Evolutionary conservation across 1,284 basidiomycete genomes (phyloP), one percentile per base, ranked within the genome.

Genomic region (Marasmius oreades): DNA sequence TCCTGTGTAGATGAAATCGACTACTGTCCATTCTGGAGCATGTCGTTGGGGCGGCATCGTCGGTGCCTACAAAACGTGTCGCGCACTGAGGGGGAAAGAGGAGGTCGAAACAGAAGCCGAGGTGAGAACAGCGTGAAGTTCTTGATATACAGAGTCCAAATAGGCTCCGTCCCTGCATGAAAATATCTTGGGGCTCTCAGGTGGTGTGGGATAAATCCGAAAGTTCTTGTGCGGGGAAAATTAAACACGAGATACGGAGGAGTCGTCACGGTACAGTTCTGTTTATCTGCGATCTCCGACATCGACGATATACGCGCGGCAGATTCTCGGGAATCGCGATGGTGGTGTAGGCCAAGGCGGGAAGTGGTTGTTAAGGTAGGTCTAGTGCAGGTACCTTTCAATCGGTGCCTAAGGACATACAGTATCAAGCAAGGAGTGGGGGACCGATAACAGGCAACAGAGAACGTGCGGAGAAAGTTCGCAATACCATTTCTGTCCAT

Each of bases 1-100:
- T n/a, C 81, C 81, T 60, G 70, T 68, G 66, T 84, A 77, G 52
- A 85, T 79, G 63, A 82, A 81, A 64, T 82, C 78, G 47, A 78
- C 75, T 48, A 84, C 70, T 20, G 82, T 79, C 78, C 76, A 80
- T 68, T 77, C 78, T 52, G 77, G 74, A 39, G 66, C 23, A 3
- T 57, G 42, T 50, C 59, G 63, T 39, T 64, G 59, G 18, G 53
- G 18, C 31, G 45, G 51, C 16, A 44, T 33, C 55, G 42, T 47
- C 47, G 24, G 28, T 37, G 24, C 22, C 16, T 42, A n/a, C 39
- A 12, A 74, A 52, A 44, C 67, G 74, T 43, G 18, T 23, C 16
- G 20, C 11, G 33, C 12, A 12, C 8, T 16, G 10, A 33, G 23
- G 16, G 24, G 22, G 22, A n/a, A n/a, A n/a, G 11, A 24, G 36